Percentiles rank a stretch among this genome's conserved stretches.
These are phyloP conservation scores for Mortierella sp. DNA, from an alignment of 371 early-diverging fungal genomes.

Conservation along the genomic window DNA sequence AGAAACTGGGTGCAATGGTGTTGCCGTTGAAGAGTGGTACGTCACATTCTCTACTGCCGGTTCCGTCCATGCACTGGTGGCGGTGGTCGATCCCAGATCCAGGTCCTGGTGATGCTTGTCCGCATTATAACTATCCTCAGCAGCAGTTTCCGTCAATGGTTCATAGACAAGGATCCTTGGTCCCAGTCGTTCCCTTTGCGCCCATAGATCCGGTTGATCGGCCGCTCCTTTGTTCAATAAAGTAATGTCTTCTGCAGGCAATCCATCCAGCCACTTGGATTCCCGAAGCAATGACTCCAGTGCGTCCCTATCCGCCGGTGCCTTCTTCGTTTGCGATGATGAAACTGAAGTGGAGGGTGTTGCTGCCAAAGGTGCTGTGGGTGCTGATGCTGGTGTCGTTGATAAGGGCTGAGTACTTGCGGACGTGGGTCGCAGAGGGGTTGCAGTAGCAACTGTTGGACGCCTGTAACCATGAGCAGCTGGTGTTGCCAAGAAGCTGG, in stretches of 20 bases:
- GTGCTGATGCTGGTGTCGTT: neutral
- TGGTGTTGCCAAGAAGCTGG: conserved; percentile 41
- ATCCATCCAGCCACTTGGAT: conserved; percentile 45
- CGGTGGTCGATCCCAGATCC: neutral
- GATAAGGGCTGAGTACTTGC: neutral
- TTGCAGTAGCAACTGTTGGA: conserved; percentile 21
- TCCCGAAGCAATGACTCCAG: conserved; percentile 35
- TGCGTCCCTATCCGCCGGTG: conserved; percentile 27
- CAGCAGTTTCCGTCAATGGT: conserved; percentile 2
- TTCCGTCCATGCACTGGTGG: neutral
- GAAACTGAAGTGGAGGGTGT: conserved; percentile 9
- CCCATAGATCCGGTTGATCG: conserved; percentile 20
- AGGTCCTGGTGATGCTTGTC: neutral
- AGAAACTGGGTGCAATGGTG: neutral
- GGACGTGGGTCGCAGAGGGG: no score
- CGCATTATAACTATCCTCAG: conserved; percentile 2
- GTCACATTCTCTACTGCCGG: neutral
- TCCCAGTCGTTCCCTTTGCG: conserved; percentile 30
- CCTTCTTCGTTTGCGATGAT: conserved; percentile 6
- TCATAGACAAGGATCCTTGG: conserved; percentile 47
- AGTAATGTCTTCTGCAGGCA: conserved; percentile 40
- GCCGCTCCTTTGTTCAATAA: conserved; percentile 27
- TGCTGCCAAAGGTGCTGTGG: neutral
- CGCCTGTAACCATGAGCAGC: conserved; percentile 40
- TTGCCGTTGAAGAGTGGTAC: neutral